Evolutionary conservation across 495 filamentous ascomycete genomes (phyloP), one percentile per base, ranked within the genome.

Genomic region (Evansstolkia leycettana): DNA sequence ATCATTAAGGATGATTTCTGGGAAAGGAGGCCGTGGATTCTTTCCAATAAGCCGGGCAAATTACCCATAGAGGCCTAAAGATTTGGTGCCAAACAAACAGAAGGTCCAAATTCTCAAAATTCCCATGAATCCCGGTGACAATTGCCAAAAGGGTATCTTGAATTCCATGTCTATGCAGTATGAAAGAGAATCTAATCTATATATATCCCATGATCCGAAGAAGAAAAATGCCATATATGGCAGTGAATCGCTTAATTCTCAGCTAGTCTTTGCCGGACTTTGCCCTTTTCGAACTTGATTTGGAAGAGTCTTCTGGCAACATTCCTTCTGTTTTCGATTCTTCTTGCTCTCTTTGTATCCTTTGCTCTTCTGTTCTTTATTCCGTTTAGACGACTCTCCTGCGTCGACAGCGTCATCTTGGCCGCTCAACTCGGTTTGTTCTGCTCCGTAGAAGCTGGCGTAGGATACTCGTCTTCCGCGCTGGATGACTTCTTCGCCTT

Each of bases 1-100:
- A 81, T 98, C 49, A 95, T 96, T 52, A 82, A 79, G 40, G 82
- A 95, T 60, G 80, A 82, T 5, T 96, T 98, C 55, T 98, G 89
- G 90, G 70, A 82, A 40, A 65, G 67, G 45, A 66, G 82, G 47
- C 85, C 87, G 6, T 94, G 88, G 84, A 72, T 98, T 38, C 55
- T 95, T 36, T 81, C 75, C 11, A 76, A 79, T 36, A 82, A 76
- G 47, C 74, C 80, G 15, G 77, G 79, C 8, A 80, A 73, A 48
- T 57, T 80, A 35, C 75, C 76, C 20, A 23, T 23, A 23, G 20
- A 23, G 20, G 20, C 5, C 4, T 23, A 23, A 9, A 23, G n/a
- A n/a, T n/a, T n/a, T n/a, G n/a, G n/a, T n/a, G n/a, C n/a, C n/a
- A n/a, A n/a, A n/a, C n/a, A n/a, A n/a, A n/a, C n/a, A n/a, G n/a